Conservation (phyloP, 805 yeast genomes). For the Candida alai region DNA sequence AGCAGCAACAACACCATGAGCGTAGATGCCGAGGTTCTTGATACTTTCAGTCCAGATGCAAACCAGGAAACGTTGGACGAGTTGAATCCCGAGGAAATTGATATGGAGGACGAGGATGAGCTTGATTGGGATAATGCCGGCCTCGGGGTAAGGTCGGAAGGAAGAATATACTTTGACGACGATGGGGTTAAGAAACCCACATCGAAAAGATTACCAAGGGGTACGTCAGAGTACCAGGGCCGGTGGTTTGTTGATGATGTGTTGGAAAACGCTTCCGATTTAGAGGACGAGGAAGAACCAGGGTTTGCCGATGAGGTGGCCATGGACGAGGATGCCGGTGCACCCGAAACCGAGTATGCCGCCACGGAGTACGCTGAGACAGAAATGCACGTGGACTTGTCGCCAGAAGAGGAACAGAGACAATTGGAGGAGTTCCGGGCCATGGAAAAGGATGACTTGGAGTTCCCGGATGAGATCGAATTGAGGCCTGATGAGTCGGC, state of each 20-base stretch:
- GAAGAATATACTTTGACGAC: constrained; percentile 45
- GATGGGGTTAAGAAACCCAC: constrained; percentile 8
- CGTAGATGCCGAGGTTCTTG: constrained; percentile 21
- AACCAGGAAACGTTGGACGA: constrained; percentile 58
- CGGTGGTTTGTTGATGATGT: constrained; percentile 67
- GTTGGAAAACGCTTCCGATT: constrained; percentile 34
- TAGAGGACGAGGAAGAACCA: constrained; percentile 40
- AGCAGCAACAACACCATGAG: constrained; percentile 10
- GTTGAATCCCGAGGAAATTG: constrained; percentile 51
- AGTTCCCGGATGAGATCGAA: constrained; percentile 95
- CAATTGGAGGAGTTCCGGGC: constrained; percentile 69
- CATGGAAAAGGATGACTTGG: constrained; percentile 76
- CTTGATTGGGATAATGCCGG: constrained; percentile 33
- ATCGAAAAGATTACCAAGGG: constrained; percentile 45
- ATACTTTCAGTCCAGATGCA: constrained; percentile 26
- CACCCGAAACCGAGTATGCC: constrained; percentile 31
- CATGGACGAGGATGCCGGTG: constrained; percentile 16
- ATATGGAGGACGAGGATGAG: constrained; percentile 35
- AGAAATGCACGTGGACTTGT: constrained; percentile 64
- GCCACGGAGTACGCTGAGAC: constrained; percentile 43
- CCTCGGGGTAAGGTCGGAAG: constrained; percentile 54
- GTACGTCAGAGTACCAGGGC: constrained; percentile 74
- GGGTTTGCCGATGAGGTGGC: constrained; percentile 30
- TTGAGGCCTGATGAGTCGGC: constrained; percentile 73
- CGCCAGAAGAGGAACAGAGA: constrained; percentile 78